phyloP scores from a whole-genome alignment of 2,329 filamentous ascomycete species.

The Sporothrix phasma region DNA sequence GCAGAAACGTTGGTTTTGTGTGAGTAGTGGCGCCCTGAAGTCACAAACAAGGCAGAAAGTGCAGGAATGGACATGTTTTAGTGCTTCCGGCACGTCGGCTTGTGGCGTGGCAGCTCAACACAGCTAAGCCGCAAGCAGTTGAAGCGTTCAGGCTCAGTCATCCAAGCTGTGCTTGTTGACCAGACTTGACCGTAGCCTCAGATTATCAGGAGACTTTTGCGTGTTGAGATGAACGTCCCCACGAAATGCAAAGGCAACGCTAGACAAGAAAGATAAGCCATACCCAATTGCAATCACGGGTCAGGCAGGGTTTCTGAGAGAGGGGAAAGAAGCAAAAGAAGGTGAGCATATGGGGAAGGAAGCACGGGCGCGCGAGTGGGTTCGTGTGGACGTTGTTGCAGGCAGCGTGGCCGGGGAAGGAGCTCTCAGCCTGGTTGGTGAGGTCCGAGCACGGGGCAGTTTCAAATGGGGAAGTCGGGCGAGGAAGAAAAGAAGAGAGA shows the following conservation, averaged over 20 bases:
- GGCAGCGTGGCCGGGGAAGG: neutral
- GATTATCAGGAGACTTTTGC: neutral
- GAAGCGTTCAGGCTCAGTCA: neutral
- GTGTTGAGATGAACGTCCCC: neutral
- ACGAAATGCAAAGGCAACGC: neutral
- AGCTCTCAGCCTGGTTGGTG: neutral
- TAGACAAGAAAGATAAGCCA: slow-evolving; percentile 7
- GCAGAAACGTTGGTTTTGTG: neutral
- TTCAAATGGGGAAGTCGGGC: neutral
- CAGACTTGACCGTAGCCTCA: neutral
- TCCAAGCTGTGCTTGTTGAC: neutral
- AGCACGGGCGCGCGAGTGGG: neutral
- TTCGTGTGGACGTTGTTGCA: too few species aligned
- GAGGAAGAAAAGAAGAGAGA: neutral
- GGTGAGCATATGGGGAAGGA: slow-evolving; percentile 6
- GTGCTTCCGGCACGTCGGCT: neutral
- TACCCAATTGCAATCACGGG: slow-evolving; percentile 3
- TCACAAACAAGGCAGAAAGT: too few species aligned
- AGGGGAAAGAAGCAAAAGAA: neutral
- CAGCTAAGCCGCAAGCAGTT: neutral
- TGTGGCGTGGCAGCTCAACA: neutral
- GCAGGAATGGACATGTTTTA: neutral
- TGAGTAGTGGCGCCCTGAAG: neutral
- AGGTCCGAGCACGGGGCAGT: neutral
- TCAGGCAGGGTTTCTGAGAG: slow-evolving; percentile 1